phyloP scores from a whole-genome alignment of 257 asterid species.

The Lavandula angustifolia region DNA sequence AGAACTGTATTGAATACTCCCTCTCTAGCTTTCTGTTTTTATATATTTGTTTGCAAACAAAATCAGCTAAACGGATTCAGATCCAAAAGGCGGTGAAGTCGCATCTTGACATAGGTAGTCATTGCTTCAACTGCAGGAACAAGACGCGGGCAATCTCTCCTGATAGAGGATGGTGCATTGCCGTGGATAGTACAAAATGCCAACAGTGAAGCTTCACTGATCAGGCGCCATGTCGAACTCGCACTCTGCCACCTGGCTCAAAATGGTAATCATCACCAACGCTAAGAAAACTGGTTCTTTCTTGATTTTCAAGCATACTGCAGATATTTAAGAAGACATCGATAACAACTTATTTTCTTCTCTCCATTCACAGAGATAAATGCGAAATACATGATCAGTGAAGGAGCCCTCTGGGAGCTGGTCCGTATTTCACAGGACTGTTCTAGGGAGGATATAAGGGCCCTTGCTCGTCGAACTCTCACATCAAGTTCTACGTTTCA shows the following conservation, averaged over 20 bases:
- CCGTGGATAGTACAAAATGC: slow-evolving; percentile 98
- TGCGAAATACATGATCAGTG: slow-evolving; percentile 82
- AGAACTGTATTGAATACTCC: too few relatives aligned
- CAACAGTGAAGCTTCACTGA: slow-evolving; percentile 89
- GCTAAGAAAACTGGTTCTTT: too few relatives aligned
- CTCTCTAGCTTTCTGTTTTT: too few relatives aligned
- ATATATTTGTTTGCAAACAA: too few relatives aligned
- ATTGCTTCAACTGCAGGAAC: slow-evolving; percentile 45
- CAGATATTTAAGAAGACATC: slow-evolving; percentile 1
- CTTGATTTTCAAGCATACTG: background rate
- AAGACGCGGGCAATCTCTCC: slow-evolving; percentile 71
- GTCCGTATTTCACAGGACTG: slow-evolving; percentile 97
- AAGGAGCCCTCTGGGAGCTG: slow-evolving; percentile 99
- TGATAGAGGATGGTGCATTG: slow-evolving; percentile 89
- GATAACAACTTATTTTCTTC: background rate
- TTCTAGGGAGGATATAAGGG: slow-evolving; percentile 88
- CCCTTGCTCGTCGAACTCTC: slow-evolving; percentile 90
- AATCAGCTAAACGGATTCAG: too few relatives aligned
- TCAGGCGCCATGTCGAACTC: slow-evolving; percentile 95
- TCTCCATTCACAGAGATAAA: slow-evolving; percentile 61
- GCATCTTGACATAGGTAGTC: too few relatives aligned
- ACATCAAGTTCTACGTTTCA: slow-evolving; percentile 82
- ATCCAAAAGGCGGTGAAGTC: too few relatives aligned
- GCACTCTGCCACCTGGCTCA: slow-evolving; percentile 99
- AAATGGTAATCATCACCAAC: slow-evolving; percentile 60